These are phyloP conservation scores for Arabidopsis lyrata DNA, from an alignment of 441 rosid species.

Conservation along the genomic window DNA sequence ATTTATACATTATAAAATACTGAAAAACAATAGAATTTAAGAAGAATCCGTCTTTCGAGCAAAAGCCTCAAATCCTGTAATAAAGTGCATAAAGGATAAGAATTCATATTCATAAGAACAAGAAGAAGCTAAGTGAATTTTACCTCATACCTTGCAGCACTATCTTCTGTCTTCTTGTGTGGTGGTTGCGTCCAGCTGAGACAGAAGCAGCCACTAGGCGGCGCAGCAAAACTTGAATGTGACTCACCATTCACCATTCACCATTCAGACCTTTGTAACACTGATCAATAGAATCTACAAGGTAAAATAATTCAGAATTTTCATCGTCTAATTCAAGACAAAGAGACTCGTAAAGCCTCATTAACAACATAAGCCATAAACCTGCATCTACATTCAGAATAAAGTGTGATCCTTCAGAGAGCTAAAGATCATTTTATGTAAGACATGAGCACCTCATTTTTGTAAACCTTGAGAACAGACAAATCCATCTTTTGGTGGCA, in stretches of 20 bases:
- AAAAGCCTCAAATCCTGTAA: constrained; percentile 86
- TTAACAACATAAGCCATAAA: constrained; percentile 6
- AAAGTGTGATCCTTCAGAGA: not conserved
- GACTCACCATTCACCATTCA: constrained; percentile 19
- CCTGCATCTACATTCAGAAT: not conserved
- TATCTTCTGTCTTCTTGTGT: constrained; percentile 79
- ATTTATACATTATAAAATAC: constrained; percentile 24
- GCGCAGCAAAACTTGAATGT: constrained; percentile 57
- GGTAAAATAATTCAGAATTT: constrained; percentile 83
- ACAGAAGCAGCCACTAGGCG: constrained; percentile 79
- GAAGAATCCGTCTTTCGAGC: constrained; percentile 80
- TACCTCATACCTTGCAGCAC: constrained; percentile 74
- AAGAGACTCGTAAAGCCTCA: not conserved
- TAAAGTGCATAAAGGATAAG: constrained; percentile 18
- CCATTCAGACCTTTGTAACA: constrained; percentile 84
- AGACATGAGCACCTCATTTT: not conserved
- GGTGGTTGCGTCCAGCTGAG: constrained; percentile 63
- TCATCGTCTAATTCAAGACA: constrained; percentile 59
- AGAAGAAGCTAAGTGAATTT: constrained; percentile 8
- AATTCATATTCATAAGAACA: constrained; percentile 5
- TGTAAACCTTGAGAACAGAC: not conserved
- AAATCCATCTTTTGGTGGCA: not conserved
- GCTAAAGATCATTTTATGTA: not conserved
- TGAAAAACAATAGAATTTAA: too few species aligned
- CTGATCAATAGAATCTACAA: constrained; percentile 89